These are phyloP conservation scores for Penicillium salamii DNA, from an alignment of 495 filamentous ascomycete genomes.

Conservation along the genomic window DNA sequence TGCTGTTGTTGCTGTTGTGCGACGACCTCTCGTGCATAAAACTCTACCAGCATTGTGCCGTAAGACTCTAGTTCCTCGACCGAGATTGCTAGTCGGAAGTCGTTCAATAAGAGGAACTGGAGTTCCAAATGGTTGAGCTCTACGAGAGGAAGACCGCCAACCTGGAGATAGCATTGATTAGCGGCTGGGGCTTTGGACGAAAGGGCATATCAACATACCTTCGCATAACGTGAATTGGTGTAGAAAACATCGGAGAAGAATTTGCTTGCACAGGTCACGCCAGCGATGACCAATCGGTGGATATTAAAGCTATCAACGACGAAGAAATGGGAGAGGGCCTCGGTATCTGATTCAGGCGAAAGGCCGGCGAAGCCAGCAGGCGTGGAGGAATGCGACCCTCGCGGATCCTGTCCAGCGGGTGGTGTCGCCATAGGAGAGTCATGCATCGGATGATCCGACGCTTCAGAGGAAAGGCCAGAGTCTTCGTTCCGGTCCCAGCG, in stretches of 20 bases:
- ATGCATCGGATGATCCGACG: conserved; percentile 17
- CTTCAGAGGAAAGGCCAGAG: conserved; percentile 7
- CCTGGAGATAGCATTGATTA: conserved; percentile 48
- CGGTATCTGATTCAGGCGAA: conserved; percentile 48
- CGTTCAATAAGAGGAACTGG: conserved; percentile 94
- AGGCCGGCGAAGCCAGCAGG: conserved; percentile 33
- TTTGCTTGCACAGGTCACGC: conserved; percentile 97
- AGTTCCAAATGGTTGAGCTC: conserved; percentile 97
- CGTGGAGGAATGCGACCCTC: conserved; percentile 29
- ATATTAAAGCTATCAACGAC: conserved; percentile 99
- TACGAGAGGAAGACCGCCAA: conserved; percentile 91
- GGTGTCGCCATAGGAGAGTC: conserved; percentile 36
- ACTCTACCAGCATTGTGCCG: conserved; percentile 97
- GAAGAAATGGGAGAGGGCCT: conserved; percentile 76
- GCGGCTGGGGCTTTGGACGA: background rate
- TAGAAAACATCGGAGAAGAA: conserved; percentile 99
- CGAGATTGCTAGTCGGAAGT: conserved; percentile 91
- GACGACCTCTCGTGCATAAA: conserved; percentile 90
- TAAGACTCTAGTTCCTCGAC: conserved; percentile 97
- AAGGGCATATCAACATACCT: conserved; percentile 56
- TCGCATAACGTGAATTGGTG: conserved; percentile 98
- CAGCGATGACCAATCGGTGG: conserved; percentile 93
- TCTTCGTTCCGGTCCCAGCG: conserved; percentile 21
- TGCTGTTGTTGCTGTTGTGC: conserved; percentile 50
- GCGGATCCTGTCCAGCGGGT: conserved; percentile 34